Base-by-base conservation (phyloP, 257 asterid genomes). In the Agastache rugosa region DNA sequence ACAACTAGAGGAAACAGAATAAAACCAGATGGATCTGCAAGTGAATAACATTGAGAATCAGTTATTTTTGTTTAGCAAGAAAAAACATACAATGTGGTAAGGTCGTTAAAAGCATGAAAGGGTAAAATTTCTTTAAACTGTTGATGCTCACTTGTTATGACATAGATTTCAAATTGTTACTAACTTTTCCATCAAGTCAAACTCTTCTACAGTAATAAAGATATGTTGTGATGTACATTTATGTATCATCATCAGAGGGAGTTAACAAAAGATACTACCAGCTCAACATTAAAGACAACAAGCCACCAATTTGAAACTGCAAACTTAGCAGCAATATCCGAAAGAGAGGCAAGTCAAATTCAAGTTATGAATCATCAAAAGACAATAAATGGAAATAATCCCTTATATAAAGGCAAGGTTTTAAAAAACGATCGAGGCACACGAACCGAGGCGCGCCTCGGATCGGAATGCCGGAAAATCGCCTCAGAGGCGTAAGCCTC, bases 21-120 rank as follows among this genome's bases (percentile, higher is more conserved):
- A 85, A 95, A 95, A 70, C 99, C 99, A 31, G 98, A 92, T 60
- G 99, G 97, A 83, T 95, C 99, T 95, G 98, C 96, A 83, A 23
- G 74, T 15, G 77, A 79, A 71, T 67, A 66, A 64, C 31, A 82
- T 67, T 16, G 47, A 35, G 58, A 63, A 34, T 45, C 58, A 44
- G 20, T 75, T 31, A 75, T 5, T 64, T 65, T 31, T 23, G 47
- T 63, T 63, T 58, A 37, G 69, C 48, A 72, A 54, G 63, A 47
- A 34, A 27, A 50, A 73, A 41, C 29, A 63, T 66, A 48, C 7
- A 64, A 44, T 47, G 39, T 2, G 64, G 61, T 56, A 59, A 69
- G 58, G 51, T 67, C 56, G 55, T 71, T 45, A 51, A 68, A 62
- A 14, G 66, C 74, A 47, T 7, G 19, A 17, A 22, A 11, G 54